These are phyloP conservation scores for Prunus yedoensis DNA, from an alignment of 331 rosid genomes.

Conservation along the genomic window DNA sequence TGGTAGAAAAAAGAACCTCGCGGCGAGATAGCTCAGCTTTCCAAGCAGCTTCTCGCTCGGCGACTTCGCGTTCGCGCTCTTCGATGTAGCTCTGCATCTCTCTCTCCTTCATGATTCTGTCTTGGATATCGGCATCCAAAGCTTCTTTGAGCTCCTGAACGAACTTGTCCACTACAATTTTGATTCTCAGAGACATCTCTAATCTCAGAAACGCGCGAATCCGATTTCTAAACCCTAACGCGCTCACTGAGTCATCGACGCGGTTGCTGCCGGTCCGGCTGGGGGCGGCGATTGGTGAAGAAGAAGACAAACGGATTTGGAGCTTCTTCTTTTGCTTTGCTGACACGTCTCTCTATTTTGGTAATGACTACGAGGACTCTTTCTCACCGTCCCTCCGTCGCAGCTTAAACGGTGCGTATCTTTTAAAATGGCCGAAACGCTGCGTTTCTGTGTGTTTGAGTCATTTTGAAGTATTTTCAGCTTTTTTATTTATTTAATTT, in stretches of 20 bases:
- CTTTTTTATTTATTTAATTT: no score
- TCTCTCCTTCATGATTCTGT: slow-evolving; percentile 91
- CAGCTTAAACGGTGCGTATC: background rate
- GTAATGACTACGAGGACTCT: background rate
- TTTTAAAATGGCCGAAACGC: no score
- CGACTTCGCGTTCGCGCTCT: slow-evolving; percentile 97
- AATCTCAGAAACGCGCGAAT: background rate
- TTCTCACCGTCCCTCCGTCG: background rate
- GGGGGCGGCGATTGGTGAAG: slow-evolving; percentile 1
- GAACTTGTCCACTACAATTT: slow-evolving; percentile 89
- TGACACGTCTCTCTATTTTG: slow-evolving; percentile 11
- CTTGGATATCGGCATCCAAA: slow-evolving; percentile 89
- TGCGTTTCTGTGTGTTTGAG: no score
- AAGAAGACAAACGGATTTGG: slow-evolving; percentile 14
- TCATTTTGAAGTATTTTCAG: no score
- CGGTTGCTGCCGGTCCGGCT: background rate
- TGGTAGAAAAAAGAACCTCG: slow-evolving; percentile 47
- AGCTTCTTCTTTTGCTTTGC: slow-evolving; percentile 1
- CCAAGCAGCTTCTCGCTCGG: slow-evolving; percentile 99
- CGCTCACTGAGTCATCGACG: background rate
- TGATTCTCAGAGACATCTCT: slow-evolving; percentile 81
- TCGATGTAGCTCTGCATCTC: slow-evolving; percentile 98
- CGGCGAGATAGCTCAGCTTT: slow-evolving; percentile 99
- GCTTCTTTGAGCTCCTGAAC: slow-evolving; percentile 93
- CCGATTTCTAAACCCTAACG: background rate